phyloP scores from a whole-genome alignment of 78 protist genomes.

The Planoprotostelium fungivorum region DNA sequence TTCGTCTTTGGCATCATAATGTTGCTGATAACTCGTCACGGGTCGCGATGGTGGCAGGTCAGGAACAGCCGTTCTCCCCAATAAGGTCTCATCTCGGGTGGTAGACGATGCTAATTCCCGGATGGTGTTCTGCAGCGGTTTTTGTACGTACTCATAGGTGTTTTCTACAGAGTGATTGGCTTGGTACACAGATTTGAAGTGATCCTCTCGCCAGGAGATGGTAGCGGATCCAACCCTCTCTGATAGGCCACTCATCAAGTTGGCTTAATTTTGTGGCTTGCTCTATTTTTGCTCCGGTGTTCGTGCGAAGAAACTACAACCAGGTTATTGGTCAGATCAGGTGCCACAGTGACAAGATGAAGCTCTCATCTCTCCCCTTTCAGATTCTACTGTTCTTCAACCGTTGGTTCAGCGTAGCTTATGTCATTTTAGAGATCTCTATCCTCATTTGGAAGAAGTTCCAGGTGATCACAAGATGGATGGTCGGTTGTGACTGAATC shows the following conservation, averaged over 20 bases:
- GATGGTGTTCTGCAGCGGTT: not conserved
- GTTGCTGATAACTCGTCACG: not conserved
- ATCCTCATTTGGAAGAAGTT: not conserved
- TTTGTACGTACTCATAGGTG: not conserved
- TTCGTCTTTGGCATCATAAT: not conserved
- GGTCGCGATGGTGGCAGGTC: no score
- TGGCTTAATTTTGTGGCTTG: no score
- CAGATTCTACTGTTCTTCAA: not conserved
- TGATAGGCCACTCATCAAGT: no score
- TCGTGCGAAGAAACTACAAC: no score
- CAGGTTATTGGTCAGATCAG: not conserved
- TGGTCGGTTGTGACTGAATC: not conserved
- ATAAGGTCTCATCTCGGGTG: not conserved
- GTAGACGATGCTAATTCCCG: not conserved
- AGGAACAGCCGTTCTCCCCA: no score
- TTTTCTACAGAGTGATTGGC: not conserved
- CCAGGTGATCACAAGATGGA: not conserved
- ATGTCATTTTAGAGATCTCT: not conserved
- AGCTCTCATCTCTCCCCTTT: not conserved
- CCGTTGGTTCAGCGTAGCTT: not conserved
- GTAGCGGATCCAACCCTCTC: not conserved
- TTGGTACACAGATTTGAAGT: not conserved
- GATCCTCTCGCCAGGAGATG: not conserved
- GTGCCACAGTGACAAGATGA: not conserved
- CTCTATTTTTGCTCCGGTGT: no score